phyloP scores from a whole-genome alignment of 331 rosid species.

The Stylosanthes scabra region DNA sequence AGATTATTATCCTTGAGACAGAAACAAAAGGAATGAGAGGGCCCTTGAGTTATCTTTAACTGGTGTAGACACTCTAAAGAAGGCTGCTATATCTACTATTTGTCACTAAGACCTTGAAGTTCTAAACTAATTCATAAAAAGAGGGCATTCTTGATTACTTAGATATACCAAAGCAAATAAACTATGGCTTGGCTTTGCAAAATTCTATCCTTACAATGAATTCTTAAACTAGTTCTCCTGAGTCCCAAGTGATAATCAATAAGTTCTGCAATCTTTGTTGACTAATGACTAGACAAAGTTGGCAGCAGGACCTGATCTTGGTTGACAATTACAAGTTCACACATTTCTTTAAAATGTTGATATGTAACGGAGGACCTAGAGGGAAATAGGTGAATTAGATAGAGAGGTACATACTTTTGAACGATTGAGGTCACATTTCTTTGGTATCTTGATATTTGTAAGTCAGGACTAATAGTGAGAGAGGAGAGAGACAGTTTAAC shows the following conservation, averaged over 20 bases:
- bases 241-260: no score
- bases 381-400: slow-evolving; percentile 2
- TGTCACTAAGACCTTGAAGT: background rate
- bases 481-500: no score
- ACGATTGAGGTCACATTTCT: background rate
- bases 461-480: no score
- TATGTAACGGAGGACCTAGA: slow-evolving; percentile 17
- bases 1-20: slow-evolving; percentile 1
- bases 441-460: background rate
- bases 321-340: slow-evolving; percentile 16
- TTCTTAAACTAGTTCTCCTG: no score
- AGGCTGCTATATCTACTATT: slow-evolving; percentile 18
- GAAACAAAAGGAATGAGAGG: slow-evolving; percentile 6
- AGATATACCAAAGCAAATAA: slow-evolving; percentile 24
- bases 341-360: slow-evolving; percentile 3
- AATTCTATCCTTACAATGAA: no score
- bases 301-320: slow-evolving; percentile 15
- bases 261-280: background rate
- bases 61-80: slow-evolving; percentile 14
- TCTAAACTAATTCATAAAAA: background rate
- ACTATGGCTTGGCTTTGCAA: background rate
- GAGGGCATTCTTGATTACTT: slow-evolving; percentile 4
- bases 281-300: background rate
- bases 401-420: slow-evolving; percentile 17
- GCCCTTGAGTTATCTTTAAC: slow-evolving; percentile 14